Conservation (phyloP, 345 rosid species). For the Angophora floribunda region DNA sequence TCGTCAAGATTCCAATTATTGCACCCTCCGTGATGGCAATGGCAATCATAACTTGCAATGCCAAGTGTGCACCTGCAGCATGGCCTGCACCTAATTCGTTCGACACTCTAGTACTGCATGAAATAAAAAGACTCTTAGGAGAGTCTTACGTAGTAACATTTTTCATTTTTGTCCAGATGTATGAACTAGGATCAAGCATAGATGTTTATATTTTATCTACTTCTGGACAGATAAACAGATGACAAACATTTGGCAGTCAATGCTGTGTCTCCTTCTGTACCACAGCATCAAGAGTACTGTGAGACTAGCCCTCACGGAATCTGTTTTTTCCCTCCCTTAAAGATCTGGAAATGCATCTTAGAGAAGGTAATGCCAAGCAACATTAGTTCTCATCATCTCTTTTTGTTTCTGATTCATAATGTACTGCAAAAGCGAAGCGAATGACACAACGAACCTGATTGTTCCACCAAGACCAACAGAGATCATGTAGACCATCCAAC, state of each 20-base stretch:
- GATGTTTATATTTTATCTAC: background rate
- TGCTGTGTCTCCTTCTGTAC: background rate
- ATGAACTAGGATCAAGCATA: background rate
- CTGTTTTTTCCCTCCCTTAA: too few species aligned
- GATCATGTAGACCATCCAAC: slow-evolving; percentile 61
- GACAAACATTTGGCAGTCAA: background rate
- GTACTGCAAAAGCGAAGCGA: background rate
- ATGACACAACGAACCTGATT: slow-evolving; percentile 28
- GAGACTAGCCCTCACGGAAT: background rate
- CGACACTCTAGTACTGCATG: slow-evolving; percentile 31
- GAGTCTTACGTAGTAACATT: background rate
- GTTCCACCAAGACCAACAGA: slow-evolving; percentile 61
- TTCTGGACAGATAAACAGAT: background rate
- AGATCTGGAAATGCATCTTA: background rate
- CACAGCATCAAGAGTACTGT: background rate
- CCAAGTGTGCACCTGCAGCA: slow-evolving; percentile 27
- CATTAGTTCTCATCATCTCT: background rate
- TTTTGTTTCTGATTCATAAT: background rate
- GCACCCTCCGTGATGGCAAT: slow-evolving; percentile 37
- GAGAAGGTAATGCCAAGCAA: background rate
- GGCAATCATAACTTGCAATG: slow-evolving; percentile 29
- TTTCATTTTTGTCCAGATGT: background rate
- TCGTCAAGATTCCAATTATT: slow-evolving; percentile 20
- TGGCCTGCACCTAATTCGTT: slow-evolving; percentile 60
- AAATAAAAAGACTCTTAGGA: background rate